phyloP scores from a whole-genome alignment of 2,329 filamentous ascomycete genomes.

The Fonsecaea erecta region DNA sequence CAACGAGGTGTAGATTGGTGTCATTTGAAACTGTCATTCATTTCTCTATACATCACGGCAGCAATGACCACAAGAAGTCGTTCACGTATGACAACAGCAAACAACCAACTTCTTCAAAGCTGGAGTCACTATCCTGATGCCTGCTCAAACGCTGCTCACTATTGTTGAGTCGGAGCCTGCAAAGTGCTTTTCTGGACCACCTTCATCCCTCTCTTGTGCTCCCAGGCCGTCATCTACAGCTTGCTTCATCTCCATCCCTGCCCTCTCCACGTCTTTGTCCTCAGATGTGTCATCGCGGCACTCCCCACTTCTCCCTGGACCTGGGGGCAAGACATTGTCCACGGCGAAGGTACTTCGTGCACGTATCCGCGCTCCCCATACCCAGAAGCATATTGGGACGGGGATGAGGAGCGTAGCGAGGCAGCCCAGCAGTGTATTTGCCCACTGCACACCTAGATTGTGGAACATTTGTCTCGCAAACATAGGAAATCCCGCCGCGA shows the following conservation, averaged over 20 bases:
- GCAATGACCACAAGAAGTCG: not conserved
- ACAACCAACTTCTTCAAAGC: not conserved
- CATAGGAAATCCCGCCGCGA: conserved; percentile 23
- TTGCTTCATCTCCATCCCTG: not conserved
- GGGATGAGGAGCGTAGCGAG: conserved; percentile 44
- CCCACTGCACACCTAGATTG: conserved; percentile 44
- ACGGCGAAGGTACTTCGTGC: not conserved
- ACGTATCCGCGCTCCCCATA: conserved; percentile 5
- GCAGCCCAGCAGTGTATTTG: conserved; percentile 44
- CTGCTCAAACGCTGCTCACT: not conserved
- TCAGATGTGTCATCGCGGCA: not conserved
- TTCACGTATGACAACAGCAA: not conserved
- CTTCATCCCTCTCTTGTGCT: not conserved
- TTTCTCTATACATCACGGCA: not conserved
- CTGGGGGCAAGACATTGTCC: not conserved
- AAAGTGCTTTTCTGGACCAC: not conserved
- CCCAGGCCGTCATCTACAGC: not conserved
- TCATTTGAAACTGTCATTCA: not conserved
- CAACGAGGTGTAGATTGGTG: not conserved
- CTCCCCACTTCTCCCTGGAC: not conserved
- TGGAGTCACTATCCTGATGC: not conserved
- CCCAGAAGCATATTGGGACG: conserved; percentile 40
- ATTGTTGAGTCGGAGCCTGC: not conserved
- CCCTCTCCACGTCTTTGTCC: not conserved
- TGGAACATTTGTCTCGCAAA: conserved; percentile 46